Percentiles rank a stretch among this genome's conserved stretches.
These are phyloP conservation scores for Trichoderma asperellum DNA, from an alignment of 2,329 filamentous ascomycete species.

Conservation along the genomic window DNA sequence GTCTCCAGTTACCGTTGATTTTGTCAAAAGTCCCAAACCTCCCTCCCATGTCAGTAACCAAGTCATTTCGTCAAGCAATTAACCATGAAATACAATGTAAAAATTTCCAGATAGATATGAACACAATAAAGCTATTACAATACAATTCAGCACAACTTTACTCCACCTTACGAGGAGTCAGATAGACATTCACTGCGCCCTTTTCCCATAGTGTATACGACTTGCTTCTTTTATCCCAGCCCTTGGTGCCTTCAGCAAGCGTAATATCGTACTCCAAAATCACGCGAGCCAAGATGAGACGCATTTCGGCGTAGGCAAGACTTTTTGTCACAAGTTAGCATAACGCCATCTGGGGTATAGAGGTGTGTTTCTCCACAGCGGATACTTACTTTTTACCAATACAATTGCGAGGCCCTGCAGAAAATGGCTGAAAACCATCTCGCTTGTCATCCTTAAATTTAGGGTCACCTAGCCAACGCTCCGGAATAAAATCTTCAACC, in stretches of 20 bases:
- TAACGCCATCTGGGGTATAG: not conserved
- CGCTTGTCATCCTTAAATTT: constrained; percentile 34
- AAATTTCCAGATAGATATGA: not conserved
- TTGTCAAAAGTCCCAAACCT: not conserved
- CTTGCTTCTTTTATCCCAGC: constrained; percentile 23
- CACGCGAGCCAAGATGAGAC: constrained; percentile 36
- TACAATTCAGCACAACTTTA: not conserved
- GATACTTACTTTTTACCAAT: constrained; percentile 40
- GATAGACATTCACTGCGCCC: constrained; percentile 16
- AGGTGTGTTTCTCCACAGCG: not conserved
- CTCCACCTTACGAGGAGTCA: constrained; percentile 20
- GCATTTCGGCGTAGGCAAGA: constrained; percentile 41
- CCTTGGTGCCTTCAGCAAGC: constrained; percentile 31
- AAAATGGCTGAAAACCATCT: constrained; percentile 39
- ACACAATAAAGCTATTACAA: not conserved
- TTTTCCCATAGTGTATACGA: constrained; percentile 28
- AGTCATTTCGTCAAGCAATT: not conserved
- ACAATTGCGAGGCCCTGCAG: constrained; percentile 39
- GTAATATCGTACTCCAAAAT: constrained; percentile 39
- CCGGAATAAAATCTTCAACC: constrained; percentile 44
- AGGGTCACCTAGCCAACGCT: constrained; percentile 41
- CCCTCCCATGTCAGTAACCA: not conserved
- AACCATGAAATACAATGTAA: not conserved
- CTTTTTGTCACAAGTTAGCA: constrained; percentile 29
- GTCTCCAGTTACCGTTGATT: not conserved